phyloP scores from a whole-genome alignment of 495 filamentous ascomycete species.

The Penicillium goetzii region DNA sequence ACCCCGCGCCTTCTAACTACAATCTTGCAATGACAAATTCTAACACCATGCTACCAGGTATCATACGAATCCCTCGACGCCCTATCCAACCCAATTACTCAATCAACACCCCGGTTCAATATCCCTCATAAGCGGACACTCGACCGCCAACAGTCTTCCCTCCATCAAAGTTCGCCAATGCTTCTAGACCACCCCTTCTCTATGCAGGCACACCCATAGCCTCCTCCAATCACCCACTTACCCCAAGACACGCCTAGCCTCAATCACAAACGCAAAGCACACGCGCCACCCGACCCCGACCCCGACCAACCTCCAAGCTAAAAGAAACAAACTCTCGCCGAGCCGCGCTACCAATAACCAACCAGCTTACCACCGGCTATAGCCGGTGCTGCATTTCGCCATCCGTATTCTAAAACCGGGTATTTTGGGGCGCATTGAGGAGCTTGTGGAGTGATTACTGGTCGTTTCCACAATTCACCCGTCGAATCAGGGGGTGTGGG shows the following conservation, averaged over 20 bases:
- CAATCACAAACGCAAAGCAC: not conserved
- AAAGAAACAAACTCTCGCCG: constrained; percentile 1
- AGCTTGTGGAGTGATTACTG: not conserved
- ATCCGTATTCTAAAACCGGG: not conserved
- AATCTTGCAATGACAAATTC: not conserved
- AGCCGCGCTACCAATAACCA: not conserved
- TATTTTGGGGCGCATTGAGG: not conserved
- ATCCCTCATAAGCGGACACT: not conserved
- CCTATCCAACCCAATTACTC: not conserved
- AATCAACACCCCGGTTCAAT: not conserved
- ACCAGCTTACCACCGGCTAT: not conserved
- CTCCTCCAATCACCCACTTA: not conserved
- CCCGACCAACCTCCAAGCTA: not conserved
- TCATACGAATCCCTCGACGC: not conserved
- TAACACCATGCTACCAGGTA: not conserved
- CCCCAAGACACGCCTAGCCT: not conserved
- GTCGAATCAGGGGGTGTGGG: not conserved
- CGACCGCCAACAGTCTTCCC: not conserved
- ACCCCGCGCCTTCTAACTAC: not conserved
- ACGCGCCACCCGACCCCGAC: not conserved
- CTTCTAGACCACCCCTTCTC: constrained; percentile 2
- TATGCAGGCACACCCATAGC: constrained; percentile 3
- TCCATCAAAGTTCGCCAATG: constrained; percentile 3
- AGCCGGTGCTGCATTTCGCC: not conserved
- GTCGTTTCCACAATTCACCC: not conserved